Conservation (phyloP, 345 rosid species). For the Eutrema heterophyllum region DNA sequence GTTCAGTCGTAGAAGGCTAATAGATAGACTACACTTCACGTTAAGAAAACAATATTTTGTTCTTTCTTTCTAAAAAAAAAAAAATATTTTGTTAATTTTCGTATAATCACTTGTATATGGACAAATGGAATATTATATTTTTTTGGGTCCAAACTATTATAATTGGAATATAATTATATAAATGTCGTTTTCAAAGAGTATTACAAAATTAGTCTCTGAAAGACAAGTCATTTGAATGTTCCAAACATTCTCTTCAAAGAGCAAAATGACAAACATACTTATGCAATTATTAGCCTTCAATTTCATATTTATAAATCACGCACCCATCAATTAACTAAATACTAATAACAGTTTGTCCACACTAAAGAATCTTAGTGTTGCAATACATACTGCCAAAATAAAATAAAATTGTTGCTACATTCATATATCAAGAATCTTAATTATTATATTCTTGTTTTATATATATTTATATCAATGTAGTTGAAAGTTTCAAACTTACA, state of each 20-base stretch:
- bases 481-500: neutral
- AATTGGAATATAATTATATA: neutral
- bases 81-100: neutral
- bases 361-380: neutral
- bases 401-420: neutral
- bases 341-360: neutral
- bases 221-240: slow-evolving; percentile 23
- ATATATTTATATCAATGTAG: neutral
- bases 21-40: neutral
- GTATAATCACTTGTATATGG: neutral
- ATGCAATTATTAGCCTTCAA: neutral
- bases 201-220: neutral
- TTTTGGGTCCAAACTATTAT: no score
- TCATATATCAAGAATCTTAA: neutral
- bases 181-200: neutral
- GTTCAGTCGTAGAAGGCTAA: neutral
- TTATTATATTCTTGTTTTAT: neutral
- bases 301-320: neutral
- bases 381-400: neutral
- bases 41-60: neutral
- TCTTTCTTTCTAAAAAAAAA: no score
- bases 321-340: neutral
- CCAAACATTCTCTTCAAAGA: slow-evolving; percentile 40
- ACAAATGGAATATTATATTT: neutral
- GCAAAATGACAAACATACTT: slow-evolving; percentile 35